Evolutionary conservation across 1,139 yeast species (phyloP).

Genomic region (Trichomonascaceae sp.): DNA sequence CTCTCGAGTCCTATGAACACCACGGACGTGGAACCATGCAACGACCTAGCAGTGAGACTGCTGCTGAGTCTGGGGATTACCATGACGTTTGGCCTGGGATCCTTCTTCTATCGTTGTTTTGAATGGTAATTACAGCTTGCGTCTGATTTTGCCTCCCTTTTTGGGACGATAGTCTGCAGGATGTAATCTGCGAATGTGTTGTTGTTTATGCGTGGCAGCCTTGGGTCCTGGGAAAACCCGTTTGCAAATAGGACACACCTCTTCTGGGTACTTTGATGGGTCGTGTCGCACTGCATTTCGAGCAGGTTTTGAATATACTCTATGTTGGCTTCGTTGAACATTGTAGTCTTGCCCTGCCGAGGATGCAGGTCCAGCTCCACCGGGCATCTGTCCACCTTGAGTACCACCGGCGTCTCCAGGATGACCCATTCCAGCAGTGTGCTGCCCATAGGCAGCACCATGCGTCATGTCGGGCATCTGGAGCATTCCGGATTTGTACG

Average conservation of each 20-base stretch:
- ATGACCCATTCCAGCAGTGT: no score
- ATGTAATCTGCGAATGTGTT: conserved; percentile 33
- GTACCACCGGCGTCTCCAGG: no score
- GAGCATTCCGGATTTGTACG: neutral
- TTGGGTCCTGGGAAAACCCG: conserved; percentile 34
- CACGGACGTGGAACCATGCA: neutral
- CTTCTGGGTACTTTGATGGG: neutral
- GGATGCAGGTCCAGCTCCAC: neutral
- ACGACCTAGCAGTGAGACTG: neutral
- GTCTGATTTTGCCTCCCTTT: conserved; percentile 30
- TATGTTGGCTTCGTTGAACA: neutral
- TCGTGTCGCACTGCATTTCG: no score
- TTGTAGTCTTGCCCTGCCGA: neutral
- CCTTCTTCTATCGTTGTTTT: neutral
- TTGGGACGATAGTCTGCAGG: conserved; percentile 33
- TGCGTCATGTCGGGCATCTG: neutral
- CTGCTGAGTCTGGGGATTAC: neutral
- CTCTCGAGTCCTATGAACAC: neutral
- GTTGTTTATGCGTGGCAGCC: conserved; percentile 35
- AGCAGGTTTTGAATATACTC: no score
- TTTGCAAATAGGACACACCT: conserved; percentile 29
- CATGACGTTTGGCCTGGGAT: neutral
- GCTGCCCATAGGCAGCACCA: no score
- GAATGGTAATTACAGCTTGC: conserved; percentile 1
- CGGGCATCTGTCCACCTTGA: neutral